Conservation (phyloP, 2,329 filamentous ascomycete genomes). For the Ophiostoma tasmaniense region DNA sequence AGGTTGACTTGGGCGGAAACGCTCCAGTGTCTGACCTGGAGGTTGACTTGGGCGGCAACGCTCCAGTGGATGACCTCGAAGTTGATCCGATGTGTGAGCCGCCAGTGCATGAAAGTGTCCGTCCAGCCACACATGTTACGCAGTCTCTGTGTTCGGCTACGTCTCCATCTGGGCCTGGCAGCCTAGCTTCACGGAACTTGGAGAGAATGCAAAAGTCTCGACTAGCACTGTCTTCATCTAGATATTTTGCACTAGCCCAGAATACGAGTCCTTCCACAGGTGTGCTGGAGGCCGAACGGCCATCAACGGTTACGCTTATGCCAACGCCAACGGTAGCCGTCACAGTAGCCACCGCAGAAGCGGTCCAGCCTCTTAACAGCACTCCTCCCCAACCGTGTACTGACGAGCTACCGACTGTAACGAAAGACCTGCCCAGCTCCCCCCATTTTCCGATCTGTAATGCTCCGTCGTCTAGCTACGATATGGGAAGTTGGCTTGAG, state of each 20-base stretch:
- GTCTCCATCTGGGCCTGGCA: not conserved
- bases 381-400: not conserved
- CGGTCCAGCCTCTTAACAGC: too few relatives aligned
- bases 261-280: not conserved
- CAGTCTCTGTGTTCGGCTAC: not conserved
- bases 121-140: not conserved
- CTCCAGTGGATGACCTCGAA: not conserved
- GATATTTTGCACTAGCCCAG: not conserved
- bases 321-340: not conserved
- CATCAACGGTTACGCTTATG: not conserved
- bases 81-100: not conserved
- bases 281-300: not conserved
- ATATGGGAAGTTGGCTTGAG: conserved; percentile 17
- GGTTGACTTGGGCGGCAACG: not conserved
- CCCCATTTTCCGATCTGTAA: not conserved
- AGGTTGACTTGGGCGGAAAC: not conserved
- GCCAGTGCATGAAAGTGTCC: not conserved
- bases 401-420: not conserved
- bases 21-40: conserved; percentile 1
- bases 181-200: not conserved
- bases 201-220: not conserved
- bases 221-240: not conserved
- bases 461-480: conserved; percentile 16
- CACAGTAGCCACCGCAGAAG: not conserved
- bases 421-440: not conserved